phyloP scores from a whole-genome alignment of 305 asterid species.

The Solanum hybrid region DNA sequence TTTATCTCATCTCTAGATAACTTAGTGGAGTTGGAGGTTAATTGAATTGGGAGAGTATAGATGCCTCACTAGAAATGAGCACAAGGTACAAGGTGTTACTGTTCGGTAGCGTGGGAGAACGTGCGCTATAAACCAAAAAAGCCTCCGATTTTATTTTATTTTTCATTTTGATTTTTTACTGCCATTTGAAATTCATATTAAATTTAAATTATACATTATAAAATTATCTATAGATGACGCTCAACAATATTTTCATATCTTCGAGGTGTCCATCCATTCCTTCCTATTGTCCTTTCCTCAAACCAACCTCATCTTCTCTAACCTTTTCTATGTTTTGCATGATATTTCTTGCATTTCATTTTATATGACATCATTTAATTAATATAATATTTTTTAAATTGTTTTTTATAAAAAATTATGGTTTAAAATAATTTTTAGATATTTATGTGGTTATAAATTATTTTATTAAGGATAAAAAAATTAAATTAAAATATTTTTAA shows the following conservation, averaged over 20 bases:
- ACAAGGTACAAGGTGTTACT: slow-evolving; percentile 2
- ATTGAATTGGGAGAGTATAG: not conserved
- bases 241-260: not conserved
- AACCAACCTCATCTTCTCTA: not conserved
- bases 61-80: not conserved
- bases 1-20: not conserved
- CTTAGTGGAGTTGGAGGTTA: not conserved
- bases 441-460: too few relatives aligned
- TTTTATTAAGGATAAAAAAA: too few relatives aligned
- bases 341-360: too few relatives aligned
- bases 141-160: not conserved
- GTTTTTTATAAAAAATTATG: accelerated
- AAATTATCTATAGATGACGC: too few relatives aligned
- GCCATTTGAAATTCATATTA: too few relatives aligned
- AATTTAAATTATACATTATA: too few relatives aligned
- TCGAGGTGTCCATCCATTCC: not conserved
- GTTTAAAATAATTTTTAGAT: too few relatives aligned
- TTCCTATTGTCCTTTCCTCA: not conserved
- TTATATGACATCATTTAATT: too few relatives aligned
- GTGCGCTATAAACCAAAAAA: slow-evolving; percentile 3
- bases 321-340: not conserved
- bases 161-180: not conserved
- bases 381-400: too few relatives aligned
- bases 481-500: too few relatives aligned
- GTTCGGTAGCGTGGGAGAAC: slow-evolving; percentile 22